Evolutionary conservation across 2,329 filamentous ascomycete genomes (phyloP), one percentile per base, ranked within the genome.

Genomic region (Cercospora nicotianae): DNA sequence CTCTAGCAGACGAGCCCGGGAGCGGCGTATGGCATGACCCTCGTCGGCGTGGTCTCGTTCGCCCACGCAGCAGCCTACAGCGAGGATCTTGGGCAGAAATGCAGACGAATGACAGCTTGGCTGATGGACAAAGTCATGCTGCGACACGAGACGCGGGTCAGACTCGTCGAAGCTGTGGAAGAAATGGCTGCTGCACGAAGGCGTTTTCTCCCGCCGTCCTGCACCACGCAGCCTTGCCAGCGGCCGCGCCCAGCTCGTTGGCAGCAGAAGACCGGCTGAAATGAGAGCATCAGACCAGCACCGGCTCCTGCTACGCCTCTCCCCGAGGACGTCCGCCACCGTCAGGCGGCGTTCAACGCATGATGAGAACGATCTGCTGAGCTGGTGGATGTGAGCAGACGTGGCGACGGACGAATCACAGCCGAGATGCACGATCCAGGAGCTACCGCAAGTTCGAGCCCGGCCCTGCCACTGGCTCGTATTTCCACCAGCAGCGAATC

Each of bases 71-170:
- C 42, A 23, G 48, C 26, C 30, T 48, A 63, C 61, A 5, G 61
- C 30, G 61, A 8, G 30, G 30, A 55, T 53, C 61, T 63, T 39
- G 61, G 61, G 61, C 45, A 63, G 26, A 36, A 28, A 55, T 55
- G 61, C 61, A 63, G 61, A 63, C n/a, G 45, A 55, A 20, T 63
- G 61, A 57, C 61, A 33, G 61, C 61, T 63, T 23, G 61, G 48
- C 61, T 9, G 23, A 10, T 16, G 55, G 28, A 28, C 28, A 26
- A 53, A 48, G 61, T 55, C 45, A 63, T 63, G 61, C 61, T 63
- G 61, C 61, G 18, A 26, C 28, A 31, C 36, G 20, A 48, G 60
- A 23, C 60, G 60, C 42, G 42, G 36, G 26, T 62, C 36, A 62
- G 60, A 51, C 12, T 48, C 23, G 42, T 62, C 55, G n/a, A 31